Evolutionary conservation across 164 flowering plant species (phyloP).

Genomic region (Berberis thunbergii): DNA sequence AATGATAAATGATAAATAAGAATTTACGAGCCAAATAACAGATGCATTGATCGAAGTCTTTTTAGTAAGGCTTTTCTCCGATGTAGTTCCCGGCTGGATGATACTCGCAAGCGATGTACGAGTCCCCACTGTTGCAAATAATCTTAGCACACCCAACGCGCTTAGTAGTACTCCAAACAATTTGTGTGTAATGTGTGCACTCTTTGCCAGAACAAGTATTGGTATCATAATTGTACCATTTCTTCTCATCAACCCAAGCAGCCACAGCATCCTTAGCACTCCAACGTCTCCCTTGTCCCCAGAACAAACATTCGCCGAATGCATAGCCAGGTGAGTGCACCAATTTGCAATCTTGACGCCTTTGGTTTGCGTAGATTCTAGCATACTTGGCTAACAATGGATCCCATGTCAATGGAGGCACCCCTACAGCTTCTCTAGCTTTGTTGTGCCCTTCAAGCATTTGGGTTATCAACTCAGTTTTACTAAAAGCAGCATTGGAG

Average conservation of each 20-base stretch:
- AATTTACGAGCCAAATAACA: no score
- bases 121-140: conserved; percentile 11
- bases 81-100: conserved; percentile 17
- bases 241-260: conserved; percentile 18
- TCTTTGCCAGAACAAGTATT: conserved; percentile 10
- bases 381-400: conserved; percentile 12
- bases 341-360: conserved; percentile 15
- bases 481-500: not conserved
- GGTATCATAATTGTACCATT: conserved; percentile 7
- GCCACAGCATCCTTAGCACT: conserved; percentile 11
- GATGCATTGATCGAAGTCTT: not conserved
- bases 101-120: conserved; percentile 17
- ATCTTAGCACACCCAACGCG: conserved; percentile 18
- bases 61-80: conserved; percentile 14
- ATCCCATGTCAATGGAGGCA: conserved; percentile 16
- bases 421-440: conserved; percentile 19
- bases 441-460: conserved; percentile 14
- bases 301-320: conserved; percentile 15
- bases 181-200: conserved; percentile 17
- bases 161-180: conserved; percentile 19
- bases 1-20: no score
- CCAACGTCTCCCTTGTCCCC: conserved; percentile 14
- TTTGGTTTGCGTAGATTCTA: conserved; percentile 13
- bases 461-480: conserved; percentile 9
- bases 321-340: conserved; percentile 12